These are phyloP conservation scores for Hymenoscyphus occultus DNA, from an alignment of 2,329 filamentous ascomycete genomes.

Conservation along the genomic window DNA sequence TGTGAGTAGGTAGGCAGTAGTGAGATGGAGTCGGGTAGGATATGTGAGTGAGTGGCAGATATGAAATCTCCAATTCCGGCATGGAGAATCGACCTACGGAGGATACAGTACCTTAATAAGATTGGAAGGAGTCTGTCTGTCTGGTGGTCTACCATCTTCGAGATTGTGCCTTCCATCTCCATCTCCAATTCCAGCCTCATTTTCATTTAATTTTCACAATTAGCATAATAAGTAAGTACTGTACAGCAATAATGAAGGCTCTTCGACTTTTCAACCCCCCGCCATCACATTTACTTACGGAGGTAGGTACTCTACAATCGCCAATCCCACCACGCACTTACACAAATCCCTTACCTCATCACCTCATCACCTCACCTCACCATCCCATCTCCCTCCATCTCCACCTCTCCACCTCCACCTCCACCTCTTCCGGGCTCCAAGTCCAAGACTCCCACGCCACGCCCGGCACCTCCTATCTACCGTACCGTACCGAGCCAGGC, in stretches of 20 bases:
- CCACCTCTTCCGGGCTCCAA: no score
- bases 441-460: no score
- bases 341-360: background rate
- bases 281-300: background rate
- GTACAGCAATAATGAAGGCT: no score
- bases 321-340: background rate
- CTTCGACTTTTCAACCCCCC: background rate
- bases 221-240: background rate
- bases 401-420: background rate
- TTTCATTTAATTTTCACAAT: background rate
- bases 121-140: background rate
- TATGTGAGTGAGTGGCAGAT: no score
- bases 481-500: no score
- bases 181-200: background rate
- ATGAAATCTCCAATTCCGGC: no score
- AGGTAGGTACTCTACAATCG: background rate
- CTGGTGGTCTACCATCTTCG: background rate
- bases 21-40: no score
- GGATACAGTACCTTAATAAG: no score
- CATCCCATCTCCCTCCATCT: background rate
- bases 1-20: no score
- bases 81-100: no score
- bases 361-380: background rate
- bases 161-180: background rate
- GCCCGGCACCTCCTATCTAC: background rate